Evolutionary conservation across 2,329 filamentous ascomycete species (phyloP), one percentile per base, ranked within the genome.

Genomic region (Alternaria novae-zelandiae): DNA sequence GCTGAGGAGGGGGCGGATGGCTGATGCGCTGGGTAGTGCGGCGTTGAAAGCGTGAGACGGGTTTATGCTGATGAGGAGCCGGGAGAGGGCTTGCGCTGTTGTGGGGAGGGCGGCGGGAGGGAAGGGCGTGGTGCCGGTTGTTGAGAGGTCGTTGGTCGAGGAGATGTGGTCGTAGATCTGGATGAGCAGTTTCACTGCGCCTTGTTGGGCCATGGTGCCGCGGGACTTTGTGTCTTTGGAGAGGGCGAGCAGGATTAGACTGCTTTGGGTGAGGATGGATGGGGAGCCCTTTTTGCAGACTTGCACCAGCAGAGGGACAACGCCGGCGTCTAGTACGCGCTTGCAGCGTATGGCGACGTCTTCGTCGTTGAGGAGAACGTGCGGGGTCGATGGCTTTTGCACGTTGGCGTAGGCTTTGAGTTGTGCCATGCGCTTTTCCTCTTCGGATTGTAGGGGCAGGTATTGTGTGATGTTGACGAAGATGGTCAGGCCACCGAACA

Each of bases 341-440:
- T 87, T 89, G 79, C 95, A 97, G 23, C 96, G 89, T 64, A 86
- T 86, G 15, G 87, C 85, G 32, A 97, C 94, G 68, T 92, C 89
- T 3, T 90, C 85, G 61, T 97, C 90, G 64, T 94, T 88, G 61
- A 96, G 90, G 0, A 96, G 83, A 8, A 88, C 87, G 74, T 94
- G 88, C 0, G 86, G 83, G 3, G 85, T 82, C 0, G 84, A 77
- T 2, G 83, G 80, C 73, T 93, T 94, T 6, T 90, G 89, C 1
- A 93, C 91, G 75, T 97, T 93, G 13, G 96, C 96, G 73, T 98
- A 99, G 3, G 94, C 93, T 83, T 97, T 97, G 47, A 99, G 86
- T 78, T 99, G 92, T 6, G 88, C 88, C 83, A 99, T 93, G 74
- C 92, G 93, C 82, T 95, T 96, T 73, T 97, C 91, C 79, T 99